Base-by-base conservation (phyloP, 2,329 filamentous ascomycete genomes). In the Talaromyces atroroseus region DNA sequence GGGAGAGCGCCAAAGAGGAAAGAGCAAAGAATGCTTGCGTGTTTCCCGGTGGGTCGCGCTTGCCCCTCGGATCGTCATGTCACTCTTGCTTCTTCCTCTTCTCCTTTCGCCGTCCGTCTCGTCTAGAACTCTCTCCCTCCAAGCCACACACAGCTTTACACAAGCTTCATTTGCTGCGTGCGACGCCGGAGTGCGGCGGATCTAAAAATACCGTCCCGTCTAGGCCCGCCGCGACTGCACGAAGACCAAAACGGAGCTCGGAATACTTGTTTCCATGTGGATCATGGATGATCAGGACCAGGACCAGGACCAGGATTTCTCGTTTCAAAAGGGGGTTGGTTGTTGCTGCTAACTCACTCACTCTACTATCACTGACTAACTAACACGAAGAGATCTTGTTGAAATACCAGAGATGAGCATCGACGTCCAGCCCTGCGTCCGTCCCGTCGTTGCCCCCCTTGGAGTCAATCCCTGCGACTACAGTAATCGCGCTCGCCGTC, bases 361-460 rank as follows among this genome's bases (percentile, higher is more conserved):
- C n/a, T n/a, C n/a, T n/a, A n/a, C n/a, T n/a, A n/a, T n/a, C n/a
- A n/a, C n/a, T n/a, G n/a, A n/a, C n/a, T n/a, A n/a, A 60, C 10
- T 6, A 3, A 38, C 59, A 60, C 6, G 16, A 26, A 3, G 45
- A 40, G 14, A 60, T 48, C 3, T 16, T 1, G 26, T 50, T 50
- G 34, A 60, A 55, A 57, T 74, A 74, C 68, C 68, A 73, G 6
- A 62, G 38, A 60, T 74, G 72, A 29, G 71, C 68, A 23, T 42
- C 38, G n/a, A 68, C 58, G 42, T 63, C 65, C 12, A 62, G 57
- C 2, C 52, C 56, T 2, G 50, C 44, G 23, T 53, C 32, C 10
- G 67, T 62, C 2, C 71, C 72, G 16, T 65, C 62, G 63, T 75
- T 74, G 3, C 72, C 72, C n/a, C 49, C 56, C 5, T 58, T 54